Evolutionary conservation across 2,329 filamentous ascomycete species (phyloP).

Genomic region (Botrytis galanthina): DNA sequence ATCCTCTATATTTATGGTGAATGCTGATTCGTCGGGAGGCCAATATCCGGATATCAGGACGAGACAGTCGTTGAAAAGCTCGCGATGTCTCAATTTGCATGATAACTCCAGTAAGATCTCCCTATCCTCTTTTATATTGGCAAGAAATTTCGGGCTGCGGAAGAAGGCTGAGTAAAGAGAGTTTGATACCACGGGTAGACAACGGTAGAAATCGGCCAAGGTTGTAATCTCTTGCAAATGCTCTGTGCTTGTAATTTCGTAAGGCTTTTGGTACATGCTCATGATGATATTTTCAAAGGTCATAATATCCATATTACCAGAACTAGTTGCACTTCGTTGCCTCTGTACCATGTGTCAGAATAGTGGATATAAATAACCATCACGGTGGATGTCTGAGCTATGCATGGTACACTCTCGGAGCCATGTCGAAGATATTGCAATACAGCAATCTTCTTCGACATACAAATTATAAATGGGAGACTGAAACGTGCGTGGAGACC

Average conservation of each 20-base stretch:
- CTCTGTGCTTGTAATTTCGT: background rate
- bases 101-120: background rate
- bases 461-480: no score
- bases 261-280: background rate
- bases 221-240: background rate
- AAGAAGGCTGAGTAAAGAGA: background rate
- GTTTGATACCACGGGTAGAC: background rate
- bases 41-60: background rate
- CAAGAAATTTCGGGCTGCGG: background rate
- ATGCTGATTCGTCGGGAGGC: no score
- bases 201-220: background rate
- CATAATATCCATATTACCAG: fast-evolving
- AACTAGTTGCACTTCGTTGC: background rate
- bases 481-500: no score
- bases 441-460: no score
- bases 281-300: background rate
- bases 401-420: no score
- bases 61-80: background rate
- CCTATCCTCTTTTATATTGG: background rate
- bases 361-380: no score
- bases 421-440: no score
- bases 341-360: no score
- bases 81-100: background rate
- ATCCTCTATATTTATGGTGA: background rate
- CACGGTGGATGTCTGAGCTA: no score